phyloP scores from a whole-genome alignment of 306 rosid species.

The Delonix regia region DNA sequence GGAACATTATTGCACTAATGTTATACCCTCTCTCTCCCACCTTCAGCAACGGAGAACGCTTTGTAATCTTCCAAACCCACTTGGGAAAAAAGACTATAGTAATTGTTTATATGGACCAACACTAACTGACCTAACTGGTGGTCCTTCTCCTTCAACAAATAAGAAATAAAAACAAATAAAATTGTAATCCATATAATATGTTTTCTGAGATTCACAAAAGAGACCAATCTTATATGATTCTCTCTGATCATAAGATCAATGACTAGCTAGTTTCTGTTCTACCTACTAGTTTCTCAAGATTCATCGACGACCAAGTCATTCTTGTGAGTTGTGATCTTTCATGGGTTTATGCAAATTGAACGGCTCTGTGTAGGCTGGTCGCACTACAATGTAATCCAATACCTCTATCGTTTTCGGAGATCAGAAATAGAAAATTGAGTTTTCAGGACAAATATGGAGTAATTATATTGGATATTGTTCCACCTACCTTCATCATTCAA shows the following conservation, averaged over 20 bases:
- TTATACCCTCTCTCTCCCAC: neutral
- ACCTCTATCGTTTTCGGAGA: constrained; percentile 41
- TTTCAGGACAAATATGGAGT: neutral
- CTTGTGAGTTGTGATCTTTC: constrained; percentile 38
- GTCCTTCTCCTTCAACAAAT: constrained; percentile 32
- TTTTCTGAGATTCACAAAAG: constrained; percentile 39
- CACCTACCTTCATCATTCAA: constrained; percentile 29
- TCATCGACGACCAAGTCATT: constrained; percentile 8
- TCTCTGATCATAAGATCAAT: neutral
- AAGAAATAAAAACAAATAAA: neutral
- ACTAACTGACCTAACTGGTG: neutral
- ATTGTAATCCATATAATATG: constrained; percentile 18
- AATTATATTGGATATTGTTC: neutral
- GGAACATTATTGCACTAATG: constrained; percentile 14
- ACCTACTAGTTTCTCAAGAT: constrained; percentile 27
- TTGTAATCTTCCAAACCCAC: constrained; percentile 25
- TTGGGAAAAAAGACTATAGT: neutral
- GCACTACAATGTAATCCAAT: constrained; percentile 52
- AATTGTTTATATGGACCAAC: neutral
- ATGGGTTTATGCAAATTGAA: constrained; percentile 41
- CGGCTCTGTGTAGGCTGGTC: constrained; percentile 49
- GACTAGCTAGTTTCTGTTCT: neutral
- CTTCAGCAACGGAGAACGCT: constrained; percentile 33
- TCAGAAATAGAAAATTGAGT: constrained; percentile 26
- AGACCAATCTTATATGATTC: constrained; percentile 26